A percentile compares a stretch with the other conserved stretches of the same genome.
These are phyloP conservation scores for Funneliformis mosseae DNA, from an alignment of 192 early-diverging fungal genomes.

Conservation along the genomic window DNA sequence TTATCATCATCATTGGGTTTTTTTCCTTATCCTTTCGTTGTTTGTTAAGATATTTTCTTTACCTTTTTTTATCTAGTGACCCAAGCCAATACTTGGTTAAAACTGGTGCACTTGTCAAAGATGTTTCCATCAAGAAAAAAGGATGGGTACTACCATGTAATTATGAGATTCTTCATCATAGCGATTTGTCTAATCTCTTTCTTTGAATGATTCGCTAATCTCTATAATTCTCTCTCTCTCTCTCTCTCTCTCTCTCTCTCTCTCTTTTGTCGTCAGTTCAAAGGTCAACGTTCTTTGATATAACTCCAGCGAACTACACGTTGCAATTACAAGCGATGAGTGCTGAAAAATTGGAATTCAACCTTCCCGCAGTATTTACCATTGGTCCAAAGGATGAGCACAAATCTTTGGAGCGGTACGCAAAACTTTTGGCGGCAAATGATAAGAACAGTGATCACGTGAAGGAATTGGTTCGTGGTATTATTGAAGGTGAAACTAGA, in stretches of 20 bases:
- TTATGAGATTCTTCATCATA: background rate
- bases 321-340: conserved; percentile 52
- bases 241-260: background rate
- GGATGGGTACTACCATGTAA: background rate
- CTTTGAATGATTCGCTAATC: background rate
- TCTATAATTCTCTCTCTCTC: background rate
- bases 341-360: conserved; percentile 52
- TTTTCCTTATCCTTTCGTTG: too few species aligned
- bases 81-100: background rate
- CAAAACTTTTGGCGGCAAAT: conserved; percentile 34
- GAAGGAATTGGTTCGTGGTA: conserved; percentile 48
- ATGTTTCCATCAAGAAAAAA: background rate
- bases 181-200: background rate
- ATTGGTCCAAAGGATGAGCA: conserved; percentile 47
- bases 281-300: conserved; percentile 33
- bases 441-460: conserved; percentile 3
- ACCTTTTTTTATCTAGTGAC: background rate
- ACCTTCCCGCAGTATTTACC: conserved; percentile 53
- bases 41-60: too few species aligned
- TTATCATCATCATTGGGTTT: too few species aligned
- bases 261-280: background rate
- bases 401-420: conserved; percentile 32
- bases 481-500: conserved; percentile 50
- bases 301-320: conserved; percentile 50
- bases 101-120: background rate